These are phyloP conservation scores for Westerdykella aurantiaca DNA, from an alignment of 2,329 filamentous ascomycete species.

Conservation along the genomic window DNA sequence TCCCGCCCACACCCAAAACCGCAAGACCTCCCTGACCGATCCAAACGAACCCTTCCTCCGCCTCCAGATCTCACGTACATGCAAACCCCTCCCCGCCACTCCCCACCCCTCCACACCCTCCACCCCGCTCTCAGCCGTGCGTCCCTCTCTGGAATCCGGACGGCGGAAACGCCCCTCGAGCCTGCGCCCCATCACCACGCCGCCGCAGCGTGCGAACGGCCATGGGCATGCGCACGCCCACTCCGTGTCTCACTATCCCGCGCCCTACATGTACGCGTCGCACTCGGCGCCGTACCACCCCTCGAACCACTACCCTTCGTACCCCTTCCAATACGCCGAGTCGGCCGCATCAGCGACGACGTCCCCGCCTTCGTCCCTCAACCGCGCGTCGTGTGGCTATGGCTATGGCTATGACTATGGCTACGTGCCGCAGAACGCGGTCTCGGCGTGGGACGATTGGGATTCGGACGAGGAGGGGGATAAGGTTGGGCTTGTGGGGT, in stretches of 20 bases:
- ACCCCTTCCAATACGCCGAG: too few relatives aligned
- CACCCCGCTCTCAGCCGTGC: conserved; percentile 17
- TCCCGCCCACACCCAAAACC: conserved; percentile 9
- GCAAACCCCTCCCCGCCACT: conserved; percentile 10
- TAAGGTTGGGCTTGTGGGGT: conserved; percentile 24
- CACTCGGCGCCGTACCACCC: conserved; percentile 13
- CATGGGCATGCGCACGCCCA: conserved; percentile 19
- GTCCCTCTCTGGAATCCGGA: conserved; percentile 13
- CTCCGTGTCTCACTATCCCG: too few relatives aligned
- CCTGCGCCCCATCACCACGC: conserved; percentile 20
- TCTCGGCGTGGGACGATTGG: conserved; percentile 35
- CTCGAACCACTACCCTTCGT: conserved; percentile 11
- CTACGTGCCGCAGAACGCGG: conserved; percentile 12
- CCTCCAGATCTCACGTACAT: conserved; percentile 23
- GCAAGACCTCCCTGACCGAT: conserved; percentile 28
- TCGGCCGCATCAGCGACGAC: neutral
- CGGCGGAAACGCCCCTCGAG: conserved; percentile 15
- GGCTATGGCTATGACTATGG: neutral
- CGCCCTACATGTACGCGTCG: conserved; percentile 25
- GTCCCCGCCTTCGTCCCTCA: neutral
- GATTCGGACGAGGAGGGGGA: conserved; percentile 30
- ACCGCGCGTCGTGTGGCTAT: neutral
- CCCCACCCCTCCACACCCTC: conserved; percentile 15
- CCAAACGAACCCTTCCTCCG: conserved; percentile 26
- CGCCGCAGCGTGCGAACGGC: conserved; percentile 9